Conservation (phyloP, 345 rosid genomes). For the Brassica incana region DNA sequence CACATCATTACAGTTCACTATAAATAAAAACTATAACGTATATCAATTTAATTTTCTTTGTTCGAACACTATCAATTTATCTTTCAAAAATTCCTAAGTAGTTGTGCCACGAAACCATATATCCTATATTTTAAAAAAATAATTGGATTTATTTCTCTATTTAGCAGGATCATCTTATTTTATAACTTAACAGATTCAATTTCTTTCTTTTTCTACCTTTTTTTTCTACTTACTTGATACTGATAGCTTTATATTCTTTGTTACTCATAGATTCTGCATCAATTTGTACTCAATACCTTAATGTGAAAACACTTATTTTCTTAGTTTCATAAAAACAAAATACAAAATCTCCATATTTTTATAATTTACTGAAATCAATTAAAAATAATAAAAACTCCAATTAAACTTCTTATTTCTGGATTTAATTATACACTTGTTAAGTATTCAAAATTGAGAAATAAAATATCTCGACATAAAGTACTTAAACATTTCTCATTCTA, state of each 20-base stretch:
- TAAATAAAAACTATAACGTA: too few species aligned
- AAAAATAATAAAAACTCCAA: background rate
- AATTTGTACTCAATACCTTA: background rate
- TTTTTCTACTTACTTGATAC: background rate
- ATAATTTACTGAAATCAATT: background rate
- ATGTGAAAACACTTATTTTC: background rate
- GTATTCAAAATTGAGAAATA: background rate
- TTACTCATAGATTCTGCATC: background rate
- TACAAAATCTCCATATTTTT: background rate
- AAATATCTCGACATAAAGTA: conserved; percentile 1
- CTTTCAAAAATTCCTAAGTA: background rate
- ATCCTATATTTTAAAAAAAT: background rate
- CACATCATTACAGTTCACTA: background rate
- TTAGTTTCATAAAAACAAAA: background rate
- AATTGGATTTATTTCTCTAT: background rate
- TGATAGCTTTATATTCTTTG: background rate
- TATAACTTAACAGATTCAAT: background rate
- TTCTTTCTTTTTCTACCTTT: background rate
- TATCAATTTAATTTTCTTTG: background rate
- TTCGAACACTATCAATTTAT: background rate
- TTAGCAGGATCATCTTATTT: background rate
- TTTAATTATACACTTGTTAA: background rate
- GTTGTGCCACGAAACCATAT: background rate
- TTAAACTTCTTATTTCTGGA: background rate
- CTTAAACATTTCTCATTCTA: background rate